Percentiles rank a stretch among this genome's conserved stretches.
Evolutionary conservation across 164 flowering plant genomes (phyloP).

Genomic region (Chimonanthus salicifolius): DNA sequence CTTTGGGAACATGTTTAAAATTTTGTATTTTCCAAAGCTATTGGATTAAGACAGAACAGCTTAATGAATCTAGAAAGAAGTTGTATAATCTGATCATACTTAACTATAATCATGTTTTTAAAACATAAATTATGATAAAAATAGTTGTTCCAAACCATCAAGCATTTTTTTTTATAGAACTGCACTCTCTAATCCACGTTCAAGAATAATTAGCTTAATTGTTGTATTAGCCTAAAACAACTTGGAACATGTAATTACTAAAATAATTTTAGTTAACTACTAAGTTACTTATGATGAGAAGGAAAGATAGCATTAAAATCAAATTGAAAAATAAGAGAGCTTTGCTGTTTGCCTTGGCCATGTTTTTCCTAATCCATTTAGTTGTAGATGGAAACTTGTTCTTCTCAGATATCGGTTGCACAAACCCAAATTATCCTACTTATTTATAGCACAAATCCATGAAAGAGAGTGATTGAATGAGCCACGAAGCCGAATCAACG

Average conservation of each 20-base stretch:
- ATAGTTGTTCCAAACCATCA: no score
- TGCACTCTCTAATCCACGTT: no score
- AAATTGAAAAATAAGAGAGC: neutral
- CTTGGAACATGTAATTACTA: neutral
- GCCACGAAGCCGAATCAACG: neutral
- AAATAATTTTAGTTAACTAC: neutral
- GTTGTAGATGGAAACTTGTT: neutral
- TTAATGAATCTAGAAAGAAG: no score
- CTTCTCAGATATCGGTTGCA: neutral
- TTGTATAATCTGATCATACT: no score
- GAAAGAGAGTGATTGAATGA: neutral
- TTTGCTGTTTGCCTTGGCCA: slow-evolving; percentile 5
- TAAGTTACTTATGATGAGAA: slow-evolving; percentile 1
- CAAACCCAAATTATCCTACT: neutral
- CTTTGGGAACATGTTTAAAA: no score
- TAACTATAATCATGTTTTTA: no score
- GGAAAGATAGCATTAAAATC: slow-evolving; percentile 3
- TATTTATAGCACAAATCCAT: neutral
- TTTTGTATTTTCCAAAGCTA: no score
- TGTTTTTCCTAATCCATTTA: neutral
- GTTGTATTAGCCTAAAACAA: no score
- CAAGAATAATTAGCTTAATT: neutral
- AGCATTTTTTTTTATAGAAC: no score
- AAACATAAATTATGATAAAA: no score
- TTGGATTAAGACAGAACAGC: no score